Percentiles rank a stretch among this genome's conserved stretches.
phyloP scores from a whole-genome alignment of 805 yeast species.

The Candida xiaguanensis region DNA sequence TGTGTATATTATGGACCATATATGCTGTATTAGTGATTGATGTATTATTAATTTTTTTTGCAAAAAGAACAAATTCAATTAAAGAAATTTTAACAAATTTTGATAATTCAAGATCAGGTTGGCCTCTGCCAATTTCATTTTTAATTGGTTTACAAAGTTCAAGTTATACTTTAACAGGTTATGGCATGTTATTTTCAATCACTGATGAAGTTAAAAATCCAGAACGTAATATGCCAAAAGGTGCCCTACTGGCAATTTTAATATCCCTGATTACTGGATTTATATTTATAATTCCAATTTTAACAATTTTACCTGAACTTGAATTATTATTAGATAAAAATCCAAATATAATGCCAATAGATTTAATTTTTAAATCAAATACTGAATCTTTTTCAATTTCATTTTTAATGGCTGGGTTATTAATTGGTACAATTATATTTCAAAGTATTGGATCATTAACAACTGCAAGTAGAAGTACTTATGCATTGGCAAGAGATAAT shows the following conservation, averaged over 20 bases:
- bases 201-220: conserved; percentile 80
- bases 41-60: conserved; percentile 55
- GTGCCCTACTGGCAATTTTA: conserved; percentile 61
- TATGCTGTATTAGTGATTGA: conserved; percentile 69
- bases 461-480: conserved; percentile 79
- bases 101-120: conserved; percentile 71
- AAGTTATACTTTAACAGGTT: conserved; percentile 76
- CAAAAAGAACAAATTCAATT: conserved; percentile 54
- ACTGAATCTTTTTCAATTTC: conserved; percentile 69
- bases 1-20: conserved; percentile 74
- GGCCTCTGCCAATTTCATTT: conserved; percentile 69
- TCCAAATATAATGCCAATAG: conserved; percentile 75
- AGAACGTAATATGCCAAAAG: conserved; percentile 70
- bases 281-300: conserved; percentile 66
- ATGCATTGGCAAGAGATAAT: conserved; percentile 78
- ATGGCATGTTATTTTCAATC: conserved; percentile 76
- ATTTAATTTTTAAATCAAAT: conserved; percentile 65
- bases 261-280: conserved; percentile 68
- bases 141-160: conserved; percentile 76
- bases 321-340: conserved; percentile 49
- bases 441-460: conserved; percentile 79
- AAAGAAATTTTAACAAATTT: conserved; percentile 60
- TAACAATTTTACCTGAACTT: conserved; percentile 69
- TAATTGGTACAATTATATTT: conserved; percentile 67
- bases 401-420: conserved; percentile 59